Conservation (phyloP, 2,329 filamentous ascomycete species). For the Penicillium occitanis region DNA sequence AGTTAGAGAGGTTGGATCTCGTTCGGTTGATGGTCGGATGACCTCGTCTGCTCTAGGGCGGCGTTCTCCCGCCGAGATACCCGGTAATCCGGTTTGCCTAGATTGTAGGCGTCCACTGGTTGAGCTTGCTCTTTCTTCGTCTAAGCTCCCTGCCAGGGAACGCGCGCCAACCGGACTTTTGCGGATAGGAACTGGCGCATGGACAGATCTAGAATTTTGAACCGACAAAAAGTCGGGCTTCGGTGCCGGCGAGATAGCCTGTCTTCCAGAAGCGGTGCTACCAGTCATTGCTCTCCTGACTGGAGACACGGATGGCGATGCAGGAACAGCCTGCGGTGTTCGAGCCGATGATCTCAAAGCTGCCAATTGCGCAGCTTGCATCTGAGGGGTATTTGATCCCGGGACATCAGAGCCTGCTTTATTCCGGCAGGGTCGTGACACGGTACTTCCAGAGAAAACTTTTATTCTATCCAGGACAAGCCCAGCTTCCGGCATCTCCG, state of each 20-base stretch:
- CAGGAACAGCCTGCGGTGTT: slow-evolving; percentile 15
- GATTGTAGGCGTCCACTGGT: neutral
- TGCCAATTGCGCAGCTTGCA: slow-evolving; percentile 39
- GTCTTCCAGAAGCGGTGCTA: neutral
- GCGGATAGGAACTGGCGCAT: slow-evolving; percentile 30
- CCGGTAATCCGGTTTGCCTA: neutral
- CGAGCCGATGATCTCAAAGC: slow-evolving; percentile 30
- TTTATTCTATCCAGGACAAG: slow-evolving; percentile 43
- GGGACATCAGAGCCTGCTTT: slow-evolving; percentile 1
- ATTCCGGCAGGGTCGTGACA: neutral
- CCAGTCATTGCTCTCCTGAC: slow-evolving; percentile 7
- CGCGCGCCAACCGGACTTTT: slow-evolving; percentile 1
- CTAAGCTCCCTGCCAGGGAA: slow-evolving; percentile 19
- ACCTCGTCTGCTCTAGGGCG: neutral
- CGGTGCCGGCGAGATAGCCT: slow-evolving; percentile 12
- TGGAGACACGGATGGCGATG: slow-evolving; percentile 17
- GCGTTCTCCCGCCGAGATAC: neutral
- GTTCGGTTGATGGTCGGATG: neutral
- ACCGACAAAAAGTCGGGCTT: slow-evolving; percentile 22
- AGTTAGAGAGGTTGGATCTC: neutral
- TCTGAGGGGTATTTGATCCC: slow-evolving; percentile 29
- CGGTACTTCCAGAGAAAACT: slow-evolving; percentile 29
- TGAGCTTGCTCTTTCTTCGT: slow-evolving; percentile 1
- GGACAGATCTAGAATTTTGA: slow-evolving; percentile 25
- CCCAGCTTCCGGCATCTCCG: slow-evolving; percentile 33